Conservation (phyloP, 768 basidiomycete genomes). For the Termitomyces sp. region DNA sequence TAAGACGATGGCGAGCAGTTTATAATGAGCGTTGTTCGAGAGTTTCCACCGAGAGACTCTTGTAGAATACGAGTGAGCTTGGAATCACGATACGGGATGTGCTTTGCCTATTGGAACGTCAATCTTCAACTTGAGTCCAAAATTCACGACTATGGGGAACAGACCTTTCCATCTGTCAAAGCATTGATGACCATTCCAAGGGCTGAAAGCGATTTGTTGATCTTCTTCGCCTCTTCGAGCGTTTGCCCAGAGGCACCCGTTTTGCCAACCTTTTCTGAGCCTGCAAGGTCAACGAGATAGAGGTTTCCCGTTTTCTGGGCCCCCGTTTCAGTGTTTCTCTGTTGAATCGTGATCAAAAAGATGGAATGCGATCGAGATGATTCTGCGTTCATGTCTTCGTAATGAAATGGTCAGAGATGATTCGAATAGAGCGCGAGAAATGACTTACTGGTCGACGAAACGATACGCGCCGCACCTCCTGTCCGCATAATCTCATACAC, state of each 20-base stretch:
- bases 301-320: conserved; percentile 95
- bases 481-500: conserved; percentile 99
- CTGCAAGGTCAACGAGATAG: conserved; percentile 96
- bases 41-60: conserved; percentile 96
- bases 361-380: conserved; percentile 99
- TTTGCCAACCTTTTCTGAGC: conserved; percentile 99
- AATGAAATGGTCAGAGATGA: neutral
- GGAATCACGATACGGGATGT: conserved; percentile 98
- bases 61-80: conserved; percentile 98
- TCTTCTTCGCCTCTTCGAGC: conserved; percentile 99
- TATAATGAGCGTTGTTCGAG: conserved; percentile 95
- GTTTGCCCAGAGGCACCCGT: conserved; percentile 99
- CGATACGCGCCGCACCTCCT: conserved; percentile 85
- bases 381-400: conserved; percentile 97
- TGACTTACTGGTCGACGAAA: conserved; percentile 89
- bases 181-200: conserved; percentile 99
- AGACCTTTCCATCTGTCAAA: conserved; percentile 89
- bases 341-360: conserved; percentile 95
- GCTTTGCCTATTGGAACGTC: conserved; percentile 63
- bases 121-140: neutral
- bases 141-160: conserved; percentile 12
- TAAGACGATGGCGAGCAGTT: conserved; percentile 98
- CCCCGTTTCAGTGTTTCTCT: conserved; percentile 93
- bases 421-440: neutral
- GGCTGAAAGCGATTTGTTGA: conserved; percentile 97